phyloP scores from a whole-genome alignment of 495 filamentous ascomycete species.

The Talaromyces ruber region DNA sequence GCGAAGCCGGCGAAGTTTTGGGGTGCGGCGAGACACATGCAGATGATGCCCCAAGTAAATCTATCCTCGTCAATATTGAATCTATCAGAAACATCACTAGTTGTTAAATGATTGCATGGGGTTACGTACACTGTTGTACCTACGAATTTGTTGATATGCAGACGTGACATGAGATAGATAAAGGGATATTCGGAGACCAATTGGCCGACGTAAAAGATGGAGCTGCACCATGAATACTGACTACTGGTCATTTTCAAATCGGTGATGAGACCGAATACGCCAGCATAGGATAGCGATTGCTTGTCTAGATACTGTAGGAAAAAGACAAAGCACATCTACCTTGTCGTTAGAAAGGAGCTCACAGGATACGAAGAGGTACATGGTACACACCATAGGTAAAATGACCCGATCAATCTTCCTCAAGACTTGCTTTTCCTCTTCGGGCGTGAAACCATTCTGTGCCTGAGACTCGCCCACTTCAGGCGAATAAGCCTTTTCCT shows the following conservation, averaged over 20 bases:
- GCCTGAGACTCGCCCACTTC: not conserved
- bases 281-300: conserved; percentile 47
- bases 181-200: conserved; percentile 40
- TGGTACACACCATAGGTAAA: conserved; percentile 23
- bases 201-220: conserved; percentile 45
- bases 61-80: conserved; percentile 12
- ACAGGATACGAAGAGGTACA: not conserved
- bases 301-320: conserved; percentile 41
- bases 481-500: not conserved
- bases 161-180: conserved; percentile 44
- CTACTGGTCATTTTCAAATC: conserved; percentile 39
- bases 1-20: conserved; percentile 37
- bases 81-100: not conserved
- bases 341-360: not conserved
- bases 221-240: conserved; percentile 45
- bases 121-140: conserved; percentile 15
- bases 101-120: not conserved
- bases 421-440: conserved; percentile 35
- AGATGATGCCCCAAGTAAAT: conserved; percentile 34
- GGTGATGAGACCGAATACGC: conserved; percentile 46
- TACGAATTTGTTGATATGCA: conserved; percentile 38
- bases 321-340: conserved; percentile 23
- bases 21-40: conserved; percentile 40
- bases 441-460: conserved; percentile 15
- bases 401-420: conserved; percentile 39